Evolutionary conservation across 2,329 filamentous ascomycete genomes (phyloP).

Genomic region (Coleophoma crateriformis): DNA sequence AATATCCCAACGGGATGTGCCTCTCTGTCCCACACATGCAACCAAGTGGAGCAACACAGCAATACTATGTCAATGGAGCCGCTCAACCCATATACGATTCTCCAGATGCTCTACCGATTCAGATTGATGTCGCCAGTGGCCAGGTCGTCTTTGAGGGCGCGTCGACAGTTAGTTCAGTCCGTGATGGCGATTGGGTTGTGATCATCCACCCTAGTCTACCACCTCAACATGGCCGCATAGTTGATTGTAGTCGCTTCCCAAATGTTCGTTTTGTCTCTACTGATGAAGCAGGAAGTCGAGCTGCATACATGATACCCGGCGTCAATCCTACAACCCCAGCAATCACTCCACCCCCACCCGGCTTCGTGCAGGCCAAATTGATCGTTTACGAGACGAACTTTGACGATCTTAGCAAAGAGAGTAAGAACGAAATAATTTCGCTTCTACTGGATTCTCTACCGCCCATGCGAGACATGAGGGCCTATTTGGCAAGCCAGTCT

Average conservation of each 20-base stretch:
- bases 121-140: conserved; percentile 11
- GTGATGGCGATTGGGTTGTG: conserved; percentile 21
- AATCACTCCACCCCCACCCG: conserved; percentile 12
- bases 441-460: conserved; percentile 54
- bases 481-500: conserved; percentile 33
- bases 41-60: no score
- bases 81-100: neutral
- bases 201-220: neutral
- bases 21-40: conserved; percentile 19
- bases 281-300: neutral
- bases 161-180: conserved; percentile 11
- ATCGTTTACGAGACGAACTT: conserved; percentile 49
- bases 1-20: conserved; percentile 27
- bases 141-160: conserved; percentile 16
- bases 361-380: conserved; percentile 19
- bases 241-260: no score
- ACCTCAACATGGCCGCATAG: conserved; percentile 14
- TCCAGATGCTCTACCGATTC: conserved; percentile 7
- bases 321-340: conserved; percentile 14
- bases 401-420: conserved; percentile 39
- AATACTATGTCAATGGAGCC: neutral
- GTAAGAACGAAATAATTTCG: conserved; percentile 46
- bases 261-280: no score
- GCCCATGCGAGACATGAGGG: conserved; percentile 50
- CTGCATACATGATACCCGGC: neutral